Evolutionary conservation across 1,284 basidiomycete species (phyloP), one percentile per base, ranked within the genome.

Genomic region (Ceratobasidium sp.): DNA sequence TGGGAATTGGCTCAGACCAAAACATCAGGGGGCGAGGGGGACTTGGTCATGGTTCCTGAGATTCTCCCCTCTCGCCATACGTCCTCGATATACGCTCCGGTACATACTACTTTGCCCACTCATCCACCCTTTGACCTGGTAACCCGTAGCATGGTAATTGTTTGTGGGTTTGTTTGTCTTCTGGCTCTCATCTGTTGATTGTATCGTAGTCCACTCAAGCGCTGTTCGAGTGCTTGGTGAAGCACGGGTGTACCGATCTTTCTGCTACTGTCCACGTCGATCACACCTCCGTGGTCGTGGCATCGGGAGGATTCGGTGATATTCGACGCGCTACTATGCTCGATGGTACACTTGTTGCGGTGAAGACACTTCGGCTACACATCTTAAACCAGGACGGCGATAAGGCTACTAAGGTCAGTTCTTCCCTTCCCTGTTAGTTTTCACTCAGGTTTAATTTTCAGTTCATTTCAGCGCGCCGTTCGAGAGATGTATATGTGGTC

Each of bases 271-370:
- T 5, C 36, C 11, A 4, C 11, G 6, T 5, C 36, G 36, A 11
- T 5, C 11, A 41, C 36, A 5, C 36, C 11, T 41, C 36, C 11
- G 11, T 41, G 6, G 36, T 11, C 36, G 36, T 41, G 36, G 36
- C 36, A 5, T 4, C 6, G 11, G 36, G 36, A 4, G 36, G 6
- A 5, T 41, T 41, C 19, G 62, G 72, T 48, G 72, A 74, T 29
- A 51, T 74, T 19, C 64, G 63, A 29, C 45, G 51, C n/a, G 72
- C 59, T 33, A 74, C n/a, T n/a, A 48, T 74, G 59, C 59, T 24
- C 5, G 60, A 60, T 29, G 48, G 48, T 1, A 47, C 59, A 2
- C n/a, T 19, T 22, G 60, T 74, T n/a, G 72, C 72, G 9, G 64
- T 74, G 29, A 74, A 74, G 41, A 33, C 41, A 17, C 60, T 48